Percentiles rank a stretch among this genome's conserved stretches.
Conservation (phyloP, 495 filamentous ascomycete genomes). For the Tuber microsphaerosporum region DNA sequence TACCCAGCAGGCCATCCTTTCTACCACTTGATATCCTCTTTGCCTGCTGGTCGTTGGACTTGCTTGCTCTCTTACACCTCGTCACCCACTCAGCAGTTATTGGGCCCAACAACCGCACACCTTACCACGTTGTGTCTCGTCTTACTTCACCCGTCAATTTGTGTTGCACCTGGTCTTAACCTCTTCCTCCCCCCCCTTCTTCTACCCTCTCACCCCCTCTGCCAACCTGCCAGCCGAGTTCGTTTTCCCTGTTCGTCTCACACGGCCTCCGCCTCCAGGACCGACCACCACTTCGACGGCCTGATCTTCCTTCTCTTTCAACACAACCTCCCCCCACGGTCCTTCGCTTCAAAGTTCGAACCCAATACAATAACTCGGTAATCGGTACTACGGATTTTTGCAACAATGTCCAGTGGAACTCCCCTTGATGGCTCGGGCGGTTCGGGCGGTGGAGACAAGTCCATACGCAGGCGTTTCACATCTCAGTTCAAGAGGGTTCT, state of each 20-base stretch:
- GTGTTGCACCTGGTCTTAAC: slow-evolving; percentile 11
- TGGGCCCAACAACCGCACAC: slow-evolving; percentile 1
- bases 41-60: slow-evolving; percentile 2
- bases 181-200: slow-evolving; percentile 1
- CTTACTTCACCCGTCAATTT: slow-evolving; percentile 6
- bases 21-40: not conserved
- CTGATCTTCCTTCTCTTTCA: not conserved
- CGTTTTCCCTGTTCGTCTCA: not conserved
- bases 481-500: slow-evolving; percentile 38
- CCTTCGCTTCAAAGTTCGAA: slow-evolving; percentile 8
- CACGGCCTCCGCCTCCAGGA: not conserved
- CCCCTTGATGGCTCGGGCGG: slow-evolving; percentile 12
- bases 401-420: slow-evolving; percentile 29
- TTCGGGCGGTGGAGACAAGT: slow-evolving; percentile 28
- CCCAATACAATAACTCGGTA: not conserved
- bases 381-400: not conserved
- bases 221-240: slow-evolving; percentile 7
- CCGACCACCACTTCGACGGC: not conserved
- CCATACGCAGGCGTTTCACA: slow-evolving; percentile 34
- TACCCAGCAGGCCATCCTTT: not conserved
- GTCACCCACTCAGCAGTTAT: not conserved
- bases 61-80: not conserved
- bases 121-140: slow-evolving; percentile 4
- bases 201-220: slow-evolving; percentile 2
- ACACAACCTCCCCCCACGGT: slow-evolving; percentile 12